Evolutionary conservation across 2,329 filamentous ascomycete species (phyloP), one percentile per base, ranked within the genome.

Genomic region (Diaporthe australafricana): DNA sequence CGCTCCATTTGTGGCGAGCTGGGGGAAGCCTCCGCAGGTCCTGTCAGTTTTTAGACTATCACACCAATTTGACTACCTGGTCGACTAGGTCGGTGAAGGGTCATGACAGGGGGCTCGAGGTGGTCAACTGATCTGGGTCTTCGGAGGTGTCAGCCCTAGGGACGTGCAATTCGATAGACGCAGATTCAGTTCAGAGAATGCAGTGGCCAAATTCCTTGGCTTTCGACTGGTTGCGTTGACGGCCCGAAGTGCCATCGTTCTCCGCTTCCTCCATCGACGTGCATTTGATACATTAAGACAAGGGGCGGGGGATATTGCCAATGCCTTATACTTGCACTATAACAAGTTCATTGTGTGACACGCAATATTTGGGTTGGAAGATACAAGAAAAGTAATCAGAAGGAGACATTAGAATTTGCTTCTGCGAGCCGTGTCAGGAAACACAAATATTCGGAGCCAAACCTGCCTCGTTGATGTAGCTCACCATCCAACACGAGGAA

Each of bases 221-320:
- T 17, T 9, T 62, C 11, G 17, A 45, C 25, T 32, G 25, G 20
- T 62, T 62, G 57, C 40, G 57, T 27, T n/a, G 42, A 48, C 57
- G 57, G 57, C 57, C 57, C 57, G 57, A 48, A 47, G 42, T 47
- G 57, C 57, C 57, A 48, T 16, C 30, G 17, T 32, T 63, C 57
- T 63, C 42, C 57, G 57, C 57, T 63, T n/a, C 17, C 30, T 22
- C 16, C 20, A 22, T 63, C 16, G 42, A 22, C 57, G 14, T 63
- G 42, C 42, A 63, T 63, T 14, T 35, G 57, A 27, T 11, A 40
- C n/a, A n/a, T n/a, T n/a, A n/a, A 35, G 57, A 35, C 40, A 40
- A 22, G 40, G 27, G 40, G 40, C 40, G 25, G 48, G 25, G 4
- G 40, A 17, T 20, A 35, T n/a, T n/a, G n/a, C n/a, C 25, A 63